Evolutionary conservation across 2,329 filamentous ascomycete species (phyloP), one percentile per base, ranked within the genome.

Genomic region (Epichloe hybrida): DNA sequence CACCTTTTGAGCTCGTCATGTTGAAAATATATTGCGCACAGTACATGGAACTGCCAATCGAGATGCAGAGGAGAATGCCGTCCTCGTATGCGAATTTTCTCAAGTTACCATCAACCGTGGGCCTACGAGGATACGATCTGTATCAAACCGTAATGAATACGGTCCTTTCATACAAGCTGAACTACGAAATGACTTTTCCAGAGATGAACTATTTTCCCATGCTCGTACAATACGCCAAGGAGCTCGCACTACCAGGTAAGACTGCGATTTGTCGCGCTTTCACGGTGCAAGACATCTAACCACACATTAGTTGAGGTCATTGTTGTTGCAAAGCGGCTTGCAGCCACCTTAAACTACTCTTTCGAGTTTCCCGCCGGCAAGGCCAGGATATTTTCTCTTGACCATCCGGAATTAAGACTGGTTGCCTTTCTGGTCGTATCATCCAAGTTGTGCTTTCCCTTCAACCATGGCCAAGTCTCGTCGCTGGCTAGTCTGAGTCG

Each of bases 361-460:
- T 67, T 65, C 37, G 51, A 58, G 6, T 85, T 84, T 55, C 74
- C 76, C 1, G 69, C 73, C 6, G 66, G 70, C 4, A 69, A 66
- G 34, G 61, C 64, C 49, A 66, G 68, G 53, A 66, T 72, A 53
- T 66, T 72, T 27, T 66, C 76, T 8, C 67, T 82, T 15, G 72
- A 80, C 48, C 76, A 84, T 54, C 88, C 93, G 0, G 93, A 97
- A 60, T 71, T 86, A 5, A 77, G 86, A 42, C 69, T 96, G 1
- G 72, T 88, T 50, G 74, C 82, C 4, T 69, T 88, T 3, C 65
- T 95, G 3, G 71, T 95, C 2, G 74, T 95, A 13, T 80, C 85
- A 4, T 81, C 84, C 3, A 96, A 96, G 59, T 65, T 95, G 2
- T 72, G 85, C 20, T 89, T 88, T 58, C 88, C 91, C 0, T 80